Conservation (phyloP, 1,284 basidiomycete species). For the Cryptococcus sp. region DNA sequence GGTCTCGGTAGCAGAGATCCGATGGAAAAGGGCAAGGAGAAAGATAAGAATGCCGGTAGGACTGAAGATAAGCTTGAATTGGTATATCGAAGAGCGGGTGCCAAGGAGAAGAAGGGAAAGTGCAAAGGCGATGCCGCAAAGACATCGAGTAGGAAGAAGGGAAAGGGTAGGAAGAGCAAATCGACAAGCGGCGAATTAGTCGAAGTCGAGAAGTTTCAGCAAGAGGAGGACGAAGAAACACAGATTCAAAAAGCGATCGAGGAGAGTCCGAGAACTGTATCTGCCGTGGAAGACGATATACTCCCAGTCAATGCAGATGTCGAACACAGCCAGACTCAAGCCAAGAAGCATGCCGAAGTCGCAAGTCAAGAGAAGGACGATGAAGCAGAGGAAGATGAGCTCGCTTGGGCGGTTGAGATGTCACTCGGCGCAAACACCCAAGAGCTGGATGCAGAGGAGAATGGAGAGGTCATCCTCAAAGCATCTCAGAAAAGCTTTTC, state of each 20-base stretch:
- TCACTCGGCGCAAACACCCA: constrained; percentile 3
- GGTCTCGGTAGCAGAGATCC: constrained; percentile 27
- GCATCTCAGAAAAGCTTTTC: neutral
- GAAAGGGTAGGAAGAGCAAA: neutral
- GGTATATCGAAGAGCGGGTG: constrained; percentile 43
- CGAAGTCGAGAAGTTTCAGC: neutral
- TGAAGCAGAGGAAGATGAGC: constrained; percentile 15
- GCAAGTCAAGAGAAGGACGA: neutral
- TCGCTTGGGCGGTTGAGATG: constrained; percentile 49
- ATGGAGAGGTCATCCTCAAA: constrained; percentile 8
- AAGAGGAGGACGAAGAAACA: neutral
- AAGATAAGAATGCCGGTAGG: constrained; percentile 11
- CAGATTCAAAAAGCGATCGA: constrained; percentile 1
- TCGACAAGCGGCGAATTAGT: neutral
- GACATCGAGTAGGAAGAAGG: neutral
- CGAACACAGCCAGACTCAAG: neutral
- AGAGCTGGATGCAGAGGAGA: constrained; percentile 1
- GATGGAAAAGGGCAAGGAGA: neutral
- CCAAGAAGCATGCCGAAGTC: neutral
- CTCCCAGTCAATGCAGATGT: neutral
- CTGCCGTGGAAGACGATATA: neutral
- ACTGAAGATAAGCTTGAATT: constrained; percentile 41
- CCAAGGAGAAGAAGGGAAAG: constrained; percentile 13
- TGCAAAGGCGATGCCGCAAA: constrained; percentile 2
- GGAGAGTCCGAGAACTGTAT: constrained; percentile 3